Percentiles rank a stretch among this genome's conserved stretches.
phyloP scores from a whole-genome alignment of 2,329 filamentous ascomycete species.

The Apiospora arundinis region DNA sequence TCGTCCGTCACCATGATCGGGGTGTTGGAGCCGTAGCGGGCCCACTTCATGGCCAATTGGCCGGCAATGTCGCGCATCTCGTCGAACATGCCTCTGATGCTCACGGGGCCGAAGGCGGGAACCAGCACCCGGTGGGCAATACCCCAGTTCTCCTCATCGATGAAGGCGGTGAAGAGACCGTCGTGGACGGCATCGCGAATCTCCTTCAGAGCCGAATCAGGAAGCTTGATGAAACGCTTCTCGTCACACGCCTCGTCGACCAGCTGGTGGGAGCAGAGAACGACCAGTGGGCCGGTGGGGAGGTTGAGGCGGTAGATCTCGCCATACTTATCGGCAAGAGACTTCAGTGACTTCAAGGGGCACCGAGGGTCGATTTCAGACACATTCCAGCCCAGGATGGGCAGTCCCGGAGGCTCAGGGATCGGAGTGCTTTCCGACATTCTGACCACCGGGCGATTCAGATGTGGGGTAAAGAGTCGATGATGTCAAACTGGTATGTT shows the following conservation, averaged over 20 bases:
- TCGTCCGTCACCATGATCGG: slow-evolving; percentile 56
- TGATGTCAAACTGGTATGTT: not conserved
- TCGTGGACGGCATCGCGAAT: slow-evolving; percentile 52
- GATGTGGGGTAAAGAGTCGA: not conserved
- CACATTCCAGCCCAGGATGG: slow-evolving; percentile 24
- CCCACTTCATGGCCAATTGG: slow-evolving; percentile 73
- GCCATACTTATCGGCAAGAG: slow-evolving; percentile 24
- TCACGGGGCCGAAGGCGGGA: slow-evolving; percentile 72
- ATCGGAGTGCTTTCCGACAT: slow-evolving; percentile 21
- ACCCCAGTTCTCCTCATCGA: slow-evolving; percentile 66
- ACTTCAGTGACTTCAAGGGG: slow-evolving; percentile 18
- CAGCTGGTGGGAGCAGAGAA: slow-evolving; percentile 39
- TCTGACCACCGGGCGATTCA: not conserved
- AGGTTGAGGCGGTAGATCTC: slow-evolving; percentile 23
- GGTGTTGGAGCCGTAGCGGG: slow-evolving; percentile 61
- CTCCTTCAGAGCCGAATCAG: slow-evolving; percentile 52
- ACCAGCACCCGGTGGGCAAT: slow-evolving; percentile 70
- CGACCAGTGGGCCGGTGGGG: slow-evolving; percentile 9
- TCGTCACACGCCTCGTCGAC: slow-evolving; percentile 71
- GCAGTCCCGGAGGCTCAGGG: slow-evolving; percentile 23
- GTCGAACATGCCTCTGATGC: slow-evolving; percentile 72
- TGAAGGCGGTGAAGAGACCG: slow-evolving; percentile 67
- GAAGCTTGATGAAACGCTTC: slow-evolving; percentile 66
- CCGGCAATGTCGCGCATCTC: slow-evolving; percentile 72
- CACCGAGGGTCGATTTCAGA: slow-evolving; percentile 21